Conservation (phyloP, 2,329 filamentous ascomycete genomes). For the Stromatinia cepivora region DNA sequence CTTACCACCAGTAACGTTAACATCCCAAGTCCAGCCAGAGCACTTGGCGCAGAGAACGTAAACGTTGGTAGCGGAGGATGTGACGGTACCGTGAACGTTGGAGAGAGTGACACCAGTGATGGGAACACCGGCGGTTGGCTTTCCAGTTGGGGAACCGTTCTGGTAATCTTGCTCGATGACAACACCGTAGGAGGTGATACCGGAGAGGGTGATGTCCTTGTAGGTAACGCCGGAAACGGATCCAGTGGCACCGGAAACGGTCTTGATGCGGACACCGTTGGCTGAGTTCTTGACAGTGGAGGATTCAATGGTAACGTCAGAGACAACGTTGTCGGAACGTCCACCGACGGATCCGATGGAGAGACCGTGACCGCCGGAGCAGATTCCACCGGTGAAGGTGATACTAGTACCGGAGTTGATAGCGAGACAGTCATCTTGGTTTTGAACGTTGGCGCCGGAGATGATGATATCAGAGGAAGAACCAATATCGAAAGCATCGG, state of each 20-base stretch:
- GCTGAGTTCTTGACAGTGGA: constrained; percentile 51
- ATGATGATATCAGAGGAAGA: constrained; percentile 51
- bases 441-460: constrained; percentile 52
- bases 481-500: constrained; percentile 55
- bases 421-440: constrained; percentile 61
- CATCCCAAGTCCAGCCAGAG: constrained; percentile 54
- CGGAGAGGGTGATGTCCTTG: constrained; percentile 51
- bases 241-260: constrained; percentile 42
- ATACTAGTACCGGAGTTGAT: constrained; percentile 54
- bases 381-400: constrained; percentile 37
- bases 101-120: constrained; percentile 52
- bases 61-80: constrained; percentile 44
- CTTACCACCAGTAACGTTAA: constrained; percentile 54
- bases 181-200: constrained; percentile 49
- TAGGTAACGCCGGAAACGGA: constrained; percentile 54
- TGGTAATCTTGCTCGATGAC: constrained; percentile 58
- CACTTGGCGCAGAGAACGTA: constrained; percentile 57
- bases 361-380: constrained; percentile 47
- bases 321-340: constrained; percentile 54
- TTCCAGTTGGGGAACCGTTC: constrained; percentile 36
- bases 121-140: constrained; percentile 46
- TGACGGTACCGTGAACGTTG: constrained; percentile 47
- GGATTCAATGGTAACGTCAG: constrained; percentile 52
- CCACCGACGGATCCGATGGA: constrained; percentile 61
- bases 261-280: constrained; percentile 50